A percentile compares a stretch with the other conserved stretches of the same genome.
Conservation (phyloP, 2,329 filamentous ascomycete genomes). For the Cladophialophora chaetospira region DNA sequence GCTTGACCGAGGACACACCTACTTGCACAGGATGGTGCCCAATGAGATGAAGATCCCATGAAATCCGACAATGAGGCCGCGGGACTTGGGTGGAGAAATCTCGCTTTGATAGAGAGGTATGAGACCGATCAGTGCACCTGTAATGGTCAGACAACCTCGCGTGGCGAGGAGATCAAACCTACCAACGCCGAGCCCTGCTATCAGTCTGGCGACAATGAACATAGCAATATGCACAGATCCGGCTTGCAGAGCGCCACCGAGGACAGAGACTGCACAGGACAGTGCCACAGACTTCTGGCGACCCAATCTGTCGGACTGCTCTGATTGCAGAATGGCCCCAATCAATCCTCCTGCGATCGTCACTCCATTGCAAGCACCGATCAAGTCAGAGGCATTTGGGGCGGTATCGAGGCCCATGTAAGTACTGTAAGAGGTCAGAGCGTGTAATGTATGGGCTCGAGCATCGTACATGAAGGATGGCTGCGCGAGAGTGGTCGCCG, state of each 20-base stretch:
- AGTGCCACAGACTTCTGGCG: constrained; percentile 40
- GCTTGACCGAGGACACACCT: neutral
- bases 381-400: constrained; percentile 10
- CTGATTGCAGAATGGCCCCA: constrained; percentile 6
- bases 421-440: neutral
- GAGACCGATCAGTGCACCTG: constrained; percentile 11
- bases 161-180: neutral
- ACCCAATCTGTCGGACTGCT: constrained; percentile 36
- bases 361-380: constrained; percentile 14
- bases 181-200: constrained; percentile 44
- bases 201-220: constrained; percentile 41
- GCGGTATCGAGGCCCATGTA: constrained; percentile 13
- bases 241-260: constrained; percentile 41
- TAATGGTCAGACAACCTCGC: neutral
- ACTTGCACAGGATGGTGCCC: constrained; percentile 11
- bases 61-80: constrained; percentile 34
- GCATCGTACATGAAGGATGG: constrained; percentile 44
- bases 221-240: constrained; percentile 30
- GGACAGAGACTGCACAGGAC: constrained; percentile 39
- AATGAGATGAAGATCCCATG: constrained; percentile 35
- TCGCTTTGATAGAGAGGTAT: constrained; percentile 35
- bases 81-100: constrained; percentile 34
- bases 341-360: constrained; percentile 26
- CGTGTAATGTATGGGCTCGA: neutral
- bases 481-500: constrained; percentile 37